phyloP scores from a whole-genome alignment of 2,329 filamentous ascomycete genomes.

The Monilinia laxa region DNA sequence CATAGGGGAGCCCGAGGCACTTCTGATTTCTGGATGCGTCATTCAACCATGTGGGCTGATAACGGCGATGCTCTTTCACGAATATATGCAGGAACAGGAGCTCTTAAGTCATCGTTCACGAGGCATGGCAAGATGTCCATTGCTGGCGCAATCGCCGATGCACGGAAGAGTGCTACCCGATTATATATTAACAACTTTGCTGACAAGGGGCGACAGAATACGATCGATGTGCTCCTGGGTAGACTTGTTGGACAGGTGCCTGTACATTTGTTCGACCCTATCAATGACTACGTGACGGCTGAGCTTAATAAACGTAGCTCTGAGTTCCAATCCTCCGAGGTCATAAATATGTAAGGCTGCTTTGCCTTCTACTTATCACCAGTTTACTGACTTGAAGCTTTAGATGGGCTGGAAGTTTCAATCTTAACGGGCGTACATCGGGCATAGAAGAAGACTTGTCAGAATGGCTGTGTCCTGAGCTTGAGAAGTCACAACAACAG shows the following conservation, averaged over 20 bases:
- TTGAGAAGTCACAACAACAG: slow-evolving; percentile 56
- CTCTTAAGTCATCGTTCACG: slow-evolving; percentile 93
- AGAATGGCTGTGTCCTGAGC: slow-evolving; percentile 76
- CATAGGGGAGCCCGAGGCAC: slow-evolving; percentile 69
- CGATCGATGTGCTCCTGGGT: slow-evolving; percentile 89
- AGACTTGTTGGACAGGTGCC: slow-evolving; percentile 76
- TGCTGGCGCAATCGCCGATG: slow-evolving; percentile 90
- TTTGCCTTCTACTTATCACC: neutral
- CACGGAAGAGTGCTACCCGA: slow-evolving; percentile 87
- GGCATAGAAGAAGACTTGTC: slow-evolving; percentile 79
- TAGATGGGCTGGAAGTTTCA: slow-evolving; percentile 78
- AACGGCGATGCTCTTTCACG: slow-evolving; percentile 92
- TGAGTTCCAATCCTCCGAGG: slow-evolving; percentile 74
- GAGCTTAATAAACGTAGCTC: slow-evolving; percentile 67
- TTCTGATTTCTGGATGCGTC: slow-evolving; percentile 86
- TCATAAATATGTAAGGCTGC: slow-evolving; percentile 62
- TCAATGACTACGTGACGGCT: slow-evolving; percentile 82
- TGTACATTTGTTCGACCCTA: slow-evolving; percentile 87
- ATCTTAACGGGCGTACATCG: slow-evolving; percentile 83
- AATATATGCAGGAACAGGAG: slow-evolving; percentile 95
- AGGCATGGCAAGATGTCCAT: slow-evolving; percentile 93
- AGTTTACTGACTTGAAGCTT: slow-evolving; percentile 6
- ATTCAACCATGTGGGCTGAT: slow-evolving; percentile 94
- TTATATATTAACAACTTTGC: slow-evolving; percentile 98
- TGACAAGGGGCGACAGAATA: slow-evolving; percentile 88